Base-by-base conservation (phyloP, 164 flowering plant genomes). In the Vitis riparia region DNA sequence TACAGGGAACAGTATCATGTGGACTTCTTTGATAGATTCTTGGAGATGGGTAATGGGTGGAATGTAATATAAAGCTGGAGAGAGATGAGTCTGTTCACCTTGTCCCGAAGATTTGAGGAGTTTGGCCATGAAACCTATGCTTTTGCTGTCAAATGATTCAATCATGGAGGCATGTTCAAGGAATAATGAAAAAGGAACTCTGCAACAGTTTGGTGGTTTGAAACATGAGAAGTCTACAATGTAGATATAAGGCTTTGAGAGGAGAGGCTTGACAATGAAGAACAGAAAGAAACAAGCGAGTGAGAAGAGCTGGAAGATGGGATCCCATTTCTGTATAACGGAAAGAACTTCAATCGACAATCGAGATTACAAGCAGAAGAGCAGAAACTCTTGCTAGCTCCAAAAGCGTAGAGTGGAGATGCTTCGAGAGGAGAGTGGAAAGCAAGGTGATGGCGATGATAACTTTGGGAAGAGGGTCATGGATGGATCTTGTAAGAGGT, bases 181-280 rank as follows among this genome's bases (percentile, higher is more conserved):
- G 78, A 84, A 89, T n/a, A 79, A 19, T 1, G 88, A 72, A 58
- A 59, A 69, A 13, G 94, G 88, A 12, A 86, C 83, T n/a, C 88
- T 75, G 76, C 87, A 87, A 65, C 1, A 76, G 59, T 44, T 64
- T 29, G 91, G 89, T 13, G 92, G 93, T 44, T 71, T 86, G 23
- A 80, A 66, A 65, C 97, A 91, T 30, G 93, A 80, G 78, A 87
- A 91, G 47, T 91, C 89, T 14, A 88, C 88, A 0, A 91, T 70
- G 70, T 85, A 91, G 44, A 87, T 63, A 3, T 77, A 65, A 30
- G 86, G 64, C 1, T 50, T 74, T 14, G 79, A 56, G 59, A 77
- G 27, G 71, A 52, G 73, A 62, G n/a, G 29, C 66, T 67, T 64
- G 71, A 71, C 29, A 19, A 68, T 47, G 73, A 71, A 59, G 62